Base-by-base conservation (phyloP, 768 basidiomycete species). In the Favolaschia claudopus region DNA sequence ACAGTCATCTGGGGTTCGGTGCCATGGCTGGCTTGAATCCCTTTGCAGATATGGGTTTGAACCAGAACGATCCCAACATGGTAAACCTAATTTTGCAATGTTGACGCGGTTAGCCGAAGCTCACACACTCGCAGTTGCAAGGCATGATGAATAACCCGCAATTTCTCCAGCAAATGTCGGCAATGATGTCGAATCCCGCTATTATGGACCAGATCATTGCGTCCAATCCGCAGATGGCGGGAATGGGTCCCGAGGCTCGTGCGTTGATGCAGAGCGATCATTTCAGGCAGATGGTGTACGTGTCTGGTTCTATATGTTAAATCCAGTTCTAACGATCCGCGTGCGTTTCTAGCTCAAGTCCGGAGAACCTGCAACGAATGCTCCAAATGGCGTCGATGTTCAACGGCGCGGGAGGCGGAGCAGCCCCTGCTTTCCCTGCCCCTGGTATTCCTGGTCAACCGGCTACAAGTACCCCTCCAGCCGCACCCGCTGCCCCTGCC, bases 21-120 rank as follows among this genome's bases (percentile, higher is more conserved):
- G 79, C 85, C 17, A 85, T 93, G 85, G 90, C 90, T 0, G 91
- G 92, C 6, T 79, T 96, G 70, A 98, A 99, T 67, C 96, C 97
- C 0, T 99, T 99, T 69, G 82, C 89, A 0, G 90, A 89, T 5
- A 87, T 96, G 85, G 96, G 96, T 1, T 46, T 96, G 39, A 99
- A 99, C 69, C 80, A 85, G 5, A 93, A 92, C 66, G 96, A 98
- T 71, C 96, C 96, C 0, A 97, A 98, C 72, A 92, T 96, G 87
- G 94, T 93, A 58, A 63, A 85, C 76, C 20, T 36, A 15, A 20
- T 58, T 28, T 27, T 42, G 7, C 28, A n/a, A 53, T 27, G 24
- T 24, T 8, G n/a, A 12, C 56, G 55, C 58, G 14, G 29, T 44
- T 49, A 32, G 63, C 56, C 15, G 24, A 27, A 36, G 24, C n/a